A percentile compares a stretch with the other conserved stretches of the same genome.
These are phyloP conservation scores for Omphalea diandra DNA, from an alignment of 441 rosid genomes.

Conservation along the genomic window DNA sequence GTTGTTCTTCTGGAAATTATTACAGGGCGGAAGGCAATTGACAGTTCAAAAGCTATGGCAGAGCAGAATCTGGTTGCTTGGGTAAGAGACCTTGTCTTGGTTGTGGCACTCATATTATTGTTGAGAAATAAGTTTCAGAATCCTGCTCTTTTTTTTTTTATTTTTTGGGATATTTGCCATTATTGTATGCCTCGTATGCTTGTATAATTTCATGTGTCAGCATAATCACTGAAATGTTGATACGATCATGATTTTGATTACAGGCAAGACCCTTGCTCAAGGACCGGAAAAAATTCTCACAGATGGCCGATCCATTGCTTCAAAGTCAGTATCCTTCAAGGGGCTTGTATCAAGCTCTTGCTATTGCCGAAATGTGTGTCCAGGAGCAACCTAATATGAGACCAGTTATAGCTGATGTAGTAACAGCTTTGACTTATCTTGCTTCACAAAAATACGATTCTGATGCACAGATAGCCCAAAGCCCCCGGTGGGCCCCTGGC, in stretches of 20 bases:
- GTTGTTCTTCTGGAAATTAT: conserved; percentile 94
- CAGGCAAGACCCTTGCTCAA: conserved; percentile 96
- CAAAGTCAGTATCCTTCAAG: conserved; percentile 83
- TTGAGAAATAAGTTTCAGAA: neutral
- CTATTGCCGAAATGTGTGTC: conserved; percentile 94
- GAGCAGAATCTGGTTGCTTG: conserved; percentile 93
- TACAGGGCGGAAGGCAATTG: conserved; percentile 88
- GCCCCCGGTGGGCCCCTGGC: conserved; percentile 35
- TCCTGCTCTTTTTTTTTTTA: neutral
- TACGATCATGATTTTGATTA: conserved; percentile 7
- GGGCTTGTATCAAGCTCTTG: conserved; percentile 92
- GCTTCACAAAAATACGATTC: conserved; percentile 66
- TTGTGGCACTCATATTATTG: neutral
- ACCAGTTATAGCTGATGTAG: conserved; percentile 87
- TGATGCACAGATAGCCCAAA: conserved; percentile 33
- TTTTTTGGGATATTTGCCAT: neutral
- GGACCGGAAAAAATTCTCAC: conserved; percentile 73
- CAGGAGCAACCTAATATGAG: conserved; percentile 94
- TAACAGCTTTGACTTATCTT: conserved; percentile 74
- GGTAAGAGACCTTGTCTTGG: conserved; percentile 43
- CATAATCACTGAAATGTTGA: neutral
- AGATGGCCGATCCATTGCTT: conserved; percentile 83
- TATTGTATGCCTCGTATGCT: neutral
- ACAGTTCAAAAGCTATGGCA: conserved; percentile 57
- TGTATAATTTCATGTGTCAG: neutral